Conservation (phyloP, 2,329 filamentous ascomycete genomes). For the Fusarium phyllophilum region DNA sequence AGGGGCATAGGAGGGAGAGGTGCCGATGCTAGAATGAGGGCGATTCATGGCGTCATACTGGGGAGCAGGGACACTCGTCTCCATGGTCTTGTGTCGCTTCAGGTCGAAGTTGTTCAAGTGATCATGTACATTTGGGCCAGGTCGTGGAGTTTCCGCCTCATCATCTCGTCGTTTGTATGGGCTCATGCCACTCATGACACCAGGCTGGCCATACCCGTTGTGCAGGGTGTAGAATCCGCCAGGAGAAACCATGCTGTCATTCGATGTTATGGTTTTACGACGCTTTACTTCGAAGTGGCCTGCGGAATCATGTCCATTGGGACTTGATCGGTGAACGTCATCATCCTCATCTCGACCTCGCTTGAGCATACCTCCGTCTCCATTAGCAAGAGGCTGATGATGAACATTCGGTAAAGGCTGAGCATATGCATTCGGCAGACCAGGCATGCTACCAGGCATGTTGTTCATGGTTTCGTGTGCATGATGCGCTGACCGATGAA, state of each 20-base stretch:
- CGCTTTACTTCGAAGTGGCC: slow-evolving; percentile 75
- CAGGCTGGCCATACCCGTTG: slow-evolving; percentile 14
- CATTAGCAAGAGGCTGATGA: slow-evolving; percentile 62
- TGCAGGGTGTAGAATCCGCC: slow-evolving; percentile 22
- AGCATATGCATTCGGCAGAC: slow-evolving; percentile 71
- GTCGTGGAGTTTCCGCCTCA: slow-evolving; percentile 68
- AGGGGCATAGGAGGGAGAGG: slow-evolving; percentile 40
- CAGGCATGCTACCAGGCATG: slow-evolving; percentile 65
- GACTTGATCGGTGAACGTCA: slow-evolving; percentile 44
- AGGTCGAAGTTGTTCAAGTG: slow-evolving; percentile 64
- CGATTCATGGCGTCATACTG: slow-evolving; percentile 63
- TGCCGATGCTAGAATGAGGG: slow-evolving; percentile 57
- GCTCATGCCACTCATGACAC: slow-evolving; percentile 69
- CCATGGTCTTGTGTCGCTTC: slow-evolving; percentile 84
- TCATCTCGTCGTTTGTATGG: slow-evolving; percentile 64
- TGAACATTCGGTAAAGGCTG: slow-evolving; percentile 57
- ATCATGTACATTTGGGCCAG: slow-evolving; percentile 61
- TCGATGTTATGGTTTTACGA: slow-evolving; percentile 73
- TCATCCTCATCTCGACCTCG: slow-evolving; percentile 68
- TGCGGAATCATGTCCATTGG: slow-evolving; percentile 52
- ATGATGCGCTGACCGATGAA: slow-evolving; percentile 70
- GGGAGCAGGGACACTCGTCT: slow-evolving; percentile 63
- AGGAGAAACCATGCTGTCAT: slow-evolving; percentile 17
- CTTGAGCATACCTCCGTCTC: slow-evolving; percentile 60
- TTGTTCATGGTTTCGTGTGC: slow-evolving; percentile 76